phyloP scores from a whole-genome alignment of 495 filamentous ascomycete species.

The Penicillium daleae region DNA sequence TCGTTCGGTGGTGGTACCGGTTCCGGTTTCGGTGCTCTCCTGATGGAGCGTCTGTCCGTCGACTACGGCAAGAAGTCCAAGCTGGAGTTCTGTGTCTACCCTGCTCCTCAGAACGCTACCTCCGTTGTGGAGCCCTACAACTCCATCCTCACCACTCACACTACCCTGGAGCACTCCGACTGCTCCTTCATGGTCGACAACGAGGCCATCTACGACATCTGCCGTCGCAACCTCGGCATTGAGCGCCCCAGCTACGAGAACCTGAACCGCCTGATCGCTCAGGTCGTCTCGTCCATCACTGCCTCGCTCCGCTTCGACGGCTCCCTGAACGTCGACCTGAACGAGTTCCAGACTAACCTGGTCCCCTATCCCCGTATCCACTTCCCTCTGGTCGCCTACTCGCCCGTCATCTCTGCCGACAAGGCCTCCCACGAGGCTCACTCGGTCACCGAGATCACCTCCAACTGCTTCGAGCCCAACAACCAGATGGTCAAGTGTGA shows the following conservation, averaged over 20 bases:
- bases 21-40: constrained; percentile 95
- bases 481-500: constrained; percentile 99
- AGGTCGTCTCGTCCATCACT: constrained; percentile 98
- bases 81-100: constrained; percentile 99
- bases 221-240: constrained; percentile 93
- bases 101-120: constrained; percentile 92
- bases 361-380: constrained; percentile 99
- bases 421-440: constrained; percentile 94
- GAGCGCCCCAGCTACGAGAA: constrained; percentile 97
- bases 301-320: constrained; percentile 98
- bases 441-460: constrained; percentile 67
- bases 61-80: constrained; percentile 99
- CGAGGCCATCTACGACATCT: constrained; percentile 99
- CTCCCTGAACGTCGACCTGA: constrained; percentile 97
- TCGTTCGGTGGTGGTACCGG: constrained; percentile 99
- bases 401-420: constrained; percentile 88
- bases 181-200: constrained; percentile 99
- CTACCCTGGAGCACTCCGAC: constrained; percentile 98
- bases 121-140: constrained; percentile 99
- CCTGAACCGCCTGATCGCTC: constrained; percentile 96
- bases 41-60: constrained; percentile 96
- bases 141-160: constrained; percentile 98
- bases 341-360: constrained; percentile 99
- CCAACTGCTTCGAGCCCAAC: constrained; percentile 75
- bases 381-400: constrained; percentile 96